Base-by-base conservation (phyloP, 192 early-diverging fungal species). In the Gonapodya prolifera region DNA sequence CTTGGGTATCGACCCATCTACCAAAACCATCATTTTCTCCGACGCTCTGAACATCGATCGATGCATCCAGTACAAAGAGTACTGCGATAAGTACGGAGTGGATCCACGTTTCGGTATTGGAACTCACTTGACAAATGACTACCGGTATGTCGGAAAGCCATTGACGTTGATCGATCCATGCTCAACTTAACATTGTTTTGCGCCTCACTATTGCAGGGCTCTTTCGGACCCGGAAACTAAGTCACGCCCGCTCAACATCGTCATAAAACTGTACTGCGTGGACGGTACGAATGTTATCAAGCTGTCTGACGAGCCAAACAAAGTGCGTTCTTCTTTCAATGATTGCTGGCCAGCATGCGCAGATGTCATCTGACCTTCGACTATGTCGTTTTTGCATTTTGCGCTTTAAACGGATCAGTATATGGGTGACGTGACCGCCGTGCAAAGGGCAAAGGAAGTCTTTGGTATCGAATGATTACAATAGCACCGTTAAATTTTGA, bases 41-140 rank as follows among this genome's bases (percentile, higher is more conserved):
- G 92, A 94, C 76, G 85, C 87, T 1, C 80, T 94, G 77, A 81
- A 83, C 75, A 84, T 86, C 0, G 85, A 83, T 1, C 78, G 69
- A 1, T 87, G 88, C 0, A 82, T 91, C 18, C 35, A 75, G 28
- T 77, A 93, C n/a, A 81, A 90, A 32, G 45, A 80, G 0, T 69
- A 84, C 30, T 85, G 86, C 0, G 82, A 83, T 2, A 34, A 79
- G 33, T 77, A 77, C 33, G 87, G 83, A 8, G 84, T 90, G 31
- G 83, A 83, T 34, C 86, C 84, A 30, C 79, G 82, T 0, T 93
- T 92, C 81, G 92, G 92, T 0, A 92, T 93, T 34, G 92, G 92
- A 18, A 93, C 92, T 0, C 83, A 88, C 75, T 89, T 93, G 34
- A 92, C 92, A 1, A 93, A 93, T 75, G 91, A 93, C 77, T 93